phyloP scores from a whole-genome alignment of 768 basidiomycete species.

The Amanita muscaria region DNA sequence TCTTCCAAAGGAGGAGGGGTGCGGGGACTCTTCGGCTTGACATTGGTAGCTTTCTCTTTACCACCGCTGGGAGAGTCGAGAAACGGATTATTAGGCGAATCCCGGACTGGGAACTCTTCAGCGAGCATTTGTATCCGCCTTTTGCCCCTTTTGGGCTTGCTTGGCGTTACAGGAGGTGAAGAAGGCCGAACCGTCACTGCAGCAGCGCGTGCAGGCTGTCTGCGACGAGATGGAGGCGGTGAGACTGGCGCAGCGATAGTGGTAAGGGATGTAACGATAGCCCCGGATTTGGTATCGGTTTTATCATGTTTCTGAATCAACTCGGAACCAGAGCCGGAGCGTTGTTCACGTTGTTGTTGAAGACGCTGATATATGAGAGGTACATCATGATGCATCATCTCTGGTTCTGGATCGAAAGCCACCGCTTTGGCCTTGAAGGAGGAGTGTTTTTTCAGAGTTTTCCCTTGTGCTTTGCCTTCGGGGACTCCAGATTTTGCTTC shows the following conservation, averaged over 20 bases:
- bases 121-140: conserved; percentile 15
- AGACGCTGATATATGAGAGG: conserved; percentile 31
- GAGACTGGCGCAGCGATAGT: conserved; percentile 41
- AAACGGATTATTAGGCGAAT: conserved; percentile 71
- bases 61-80: conserved; percentile 35
- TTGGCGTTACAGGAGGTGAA: conserved; percentile 34
- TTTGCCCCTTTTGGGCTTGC: conserved; percentile 14
- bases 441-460: conserved; percentile 10
- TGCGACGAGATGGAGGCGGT: conserved; percentile 56
- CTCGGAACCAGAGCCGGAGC: no score
- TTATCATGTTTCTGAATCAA: background rate
- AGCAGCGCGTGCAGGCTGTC: conserved; percentile 9
- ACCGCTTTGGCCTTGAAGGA: conserved; percentile 10
- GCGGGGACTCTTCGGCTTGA: conserved; percentile 20
- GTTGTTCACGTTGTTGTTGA: conserved; percentile 15
- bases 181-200: background rate
- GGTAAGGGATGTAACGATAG: background rate
- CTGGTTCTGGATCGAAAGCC: background rate
- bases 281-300: background rate
- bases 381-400: conserved; percentile 10
- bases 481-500: conserved; percentile 17
- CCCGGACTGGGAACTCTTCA: conserved; percentile 32
- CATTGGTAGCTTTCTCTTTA: conserved; percentile 19
- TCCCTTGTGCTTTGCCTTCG: background rate
- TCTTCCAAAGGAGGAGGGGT: conserved; percentile 39